phyloP scores from a whole-genome alignment of 1,284 basidiomycete species.

The Trametes sp. region DNA sequence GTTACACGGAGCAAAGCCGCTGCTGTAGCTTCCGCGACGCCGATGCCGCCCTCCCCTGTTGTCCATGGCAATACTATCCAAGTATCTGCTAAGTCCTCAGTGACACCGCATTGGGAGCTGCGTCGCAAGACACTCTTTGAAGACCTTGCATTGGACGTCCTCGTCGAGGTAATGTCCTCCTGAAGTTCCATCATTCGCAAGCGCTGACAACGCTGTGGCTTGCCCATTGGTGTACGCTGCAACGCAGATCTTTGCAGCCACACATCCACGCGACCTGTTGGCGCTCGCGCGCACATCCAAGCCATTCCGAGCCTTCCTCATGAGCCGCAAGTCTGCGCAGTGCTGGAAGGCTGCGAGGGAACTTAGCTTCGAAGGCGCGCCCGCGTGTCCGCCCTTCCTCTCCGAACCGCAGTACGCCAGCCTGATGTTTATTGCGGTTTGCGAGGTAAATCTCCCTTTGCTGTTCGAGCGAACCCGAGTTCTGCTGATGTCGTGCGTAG shows the following conservation, averaged over 20 bases:
- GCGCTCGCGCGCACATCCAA: constrained; percentile 30
- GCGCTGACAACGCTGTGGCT: background rate
- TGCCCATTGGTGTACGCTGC: background rate
- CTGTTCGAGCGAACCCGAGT: background rate
- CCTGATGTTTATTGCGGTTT: constrained; percentile 22
- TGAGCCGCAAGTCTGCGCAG: constrained; percentile 19
- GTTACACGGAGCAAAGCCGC: too few relatives aligned
- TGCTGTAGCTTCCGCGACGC: too few relatives aligned
- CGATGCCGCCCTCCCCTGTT: too few relatives aligned
- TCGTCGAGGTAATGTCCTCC: too few relatives aligned
- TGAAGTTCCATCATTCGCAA: too few relatives aligned
- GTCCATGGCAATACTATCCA: too few relatives aligned
- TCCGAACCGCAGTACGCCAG: constrained; percentile 32
- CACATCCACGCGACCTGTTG: constrained; percentile 31
- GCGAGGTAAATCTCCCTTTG: background rate
- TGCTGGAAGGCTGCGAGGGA: constrained; percentile 29
- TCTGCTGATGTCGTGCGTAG: background rate
- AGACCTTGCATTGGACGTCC: too few relatives aligned
- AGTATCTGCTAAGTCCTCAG: too few relatives aligned
- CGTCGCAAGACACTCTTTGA: too few relatives aligned
- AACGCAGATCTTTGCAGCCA: constrained; percentile 31
- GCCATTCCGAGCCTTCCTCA: constrained; percentile 29
- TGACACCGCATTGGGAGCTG: too few relatives aligned
- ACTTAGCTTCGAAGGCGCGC: constrained; percentile 22
- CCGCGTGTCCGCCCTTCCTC: constrained; percentile 30